phyloP scores from a whole-genome alignment of 75 land plant species.

The Pinus albicaulis region DNA sequence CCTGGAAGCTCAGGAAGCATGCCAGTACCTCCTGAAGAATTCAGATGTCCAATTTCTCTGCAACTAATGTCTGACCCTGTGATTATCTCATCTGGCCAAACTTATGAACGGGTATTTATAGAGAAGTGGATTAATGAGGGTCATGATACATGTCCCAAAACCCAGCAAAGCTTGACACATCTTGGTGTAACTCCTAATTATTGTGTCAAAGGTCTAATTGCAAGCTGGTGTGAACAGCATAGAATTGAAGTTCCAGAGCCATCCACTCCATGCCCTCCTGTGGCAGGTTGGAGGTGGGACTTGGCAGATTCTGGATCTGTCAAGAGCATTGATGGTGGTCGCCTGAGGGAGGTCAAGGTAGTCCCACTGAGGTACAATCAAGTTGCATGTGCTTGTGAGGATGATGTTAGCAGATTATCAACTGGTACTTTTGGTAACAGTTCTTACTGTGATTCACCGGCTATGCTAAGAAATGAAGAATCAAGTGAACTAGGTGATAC shows the following conservation, averaged over 20 bases:
- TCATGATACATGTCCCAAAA: conserved; percentile 89
- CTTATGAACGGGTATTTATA: conserved; percentile 89
- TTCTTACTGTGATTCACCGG: conserved; percentile 28
- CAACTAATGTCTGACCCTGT: conserved; percentile 99
- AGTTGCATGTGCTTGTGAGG: conserved; percentile 22
- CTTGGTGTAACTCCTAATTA: conserved; percentile 82
- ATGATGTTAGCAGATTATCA: conserved; percentile 23
- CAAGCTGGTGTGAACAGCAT: conserved; percentile 90
- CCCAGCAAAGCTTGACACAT: conserved; percentile 80
- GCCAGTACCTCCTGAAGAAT: conserved; percentile 77
- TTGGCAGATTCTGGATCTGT: conserved; percentile 39
- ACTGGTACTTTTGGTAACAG: conserved; percentile 25
- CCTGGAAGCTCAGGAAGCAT: conserved; percentile 28
- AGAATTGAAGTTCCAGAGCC: conserved; percentile 52
- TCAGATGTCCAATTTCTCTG: conserved; percentile 93
- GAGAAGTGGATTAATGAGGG: conserved; percentile 95
- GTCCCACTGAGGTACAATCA: conserved; percentile 35
- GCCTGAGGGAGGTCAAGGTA: conserved; percentile 37
- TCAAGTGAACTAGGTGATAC: neutral
- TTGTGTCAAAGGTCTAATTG: conserved; percentile 90
- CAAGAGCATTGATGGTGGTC: conserved; percentile 27
- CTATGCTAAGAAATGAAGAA: conserved; percentile 1
- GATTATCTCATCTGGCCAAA: conserved; percentile 92
- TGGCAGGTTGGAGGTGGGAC: conserved; percentile 56
- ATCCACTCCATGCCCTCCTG: conserved; percentile 75